These are phyloP conservation scores for Alopecurus myosuroides DNA, from an alignment of 176 grass and related monocot genomes.

Conservation along the genomic window DNA sequence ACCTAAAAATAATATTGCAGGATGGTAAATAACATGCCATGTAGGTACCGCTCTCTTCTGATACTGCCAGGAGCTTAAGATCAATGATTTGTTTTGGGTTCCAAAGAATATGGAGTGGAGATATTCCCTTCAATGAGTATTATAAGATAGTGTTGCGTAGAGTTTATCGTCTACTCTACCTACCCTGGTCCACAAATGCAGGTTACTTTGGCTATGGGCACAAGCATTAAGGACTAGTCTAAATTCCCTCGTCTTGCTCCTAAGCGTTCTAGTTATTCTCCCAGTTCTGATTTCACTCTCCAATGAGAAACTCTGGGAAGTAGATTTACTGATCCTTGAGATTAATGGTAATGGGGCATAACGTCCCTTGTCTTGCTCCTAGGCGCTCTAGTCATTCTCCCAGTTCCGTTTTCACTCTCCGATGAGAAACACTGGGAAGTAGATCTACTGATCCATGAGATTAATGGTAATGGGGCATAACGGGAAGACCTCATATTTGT, in stretches of 20 bases:
- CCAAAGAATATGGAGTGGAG: background rate
- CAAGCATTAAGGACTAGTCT: background rate
- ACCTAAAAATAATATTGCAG: constrained; percentile 48
- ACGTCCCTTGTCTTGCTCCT: background rate
- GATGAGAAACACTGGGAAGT: background rate
- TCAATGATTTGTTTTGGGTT: background rate
- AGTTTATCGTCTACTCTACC: background rate
- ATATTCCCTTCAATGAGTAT: background rate
- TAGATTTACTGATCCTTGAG: background rate
- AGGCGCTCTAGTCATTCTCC: background rate
- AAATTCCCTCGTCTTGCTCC: background rate
- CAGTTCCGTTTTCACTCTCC: background rate
- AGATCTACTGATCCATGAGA: background rate
- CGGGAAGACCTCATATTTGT: background rate
- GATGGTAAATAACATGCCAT: constrained; percentile 9
- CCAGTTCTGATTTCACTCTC: background rate
- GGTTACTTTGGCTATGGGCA: background rate
- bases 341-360: background rate
- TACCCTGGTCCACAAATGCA: background rate
- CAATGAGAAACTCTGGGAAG: background rate
- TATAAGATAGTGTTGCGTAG: background rate
- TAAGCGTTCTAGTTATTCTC: background rate
- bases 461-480: background rate
- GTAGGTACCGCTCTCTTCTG: background rate
- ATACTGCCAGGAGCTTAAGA: background rate